Percentiles rank a stretch among this genome's conserved stretches.
phyloP scores from a whole-genome alignment of 108 stramenopile genomes.

The Cyclotella atomus region DNA sequence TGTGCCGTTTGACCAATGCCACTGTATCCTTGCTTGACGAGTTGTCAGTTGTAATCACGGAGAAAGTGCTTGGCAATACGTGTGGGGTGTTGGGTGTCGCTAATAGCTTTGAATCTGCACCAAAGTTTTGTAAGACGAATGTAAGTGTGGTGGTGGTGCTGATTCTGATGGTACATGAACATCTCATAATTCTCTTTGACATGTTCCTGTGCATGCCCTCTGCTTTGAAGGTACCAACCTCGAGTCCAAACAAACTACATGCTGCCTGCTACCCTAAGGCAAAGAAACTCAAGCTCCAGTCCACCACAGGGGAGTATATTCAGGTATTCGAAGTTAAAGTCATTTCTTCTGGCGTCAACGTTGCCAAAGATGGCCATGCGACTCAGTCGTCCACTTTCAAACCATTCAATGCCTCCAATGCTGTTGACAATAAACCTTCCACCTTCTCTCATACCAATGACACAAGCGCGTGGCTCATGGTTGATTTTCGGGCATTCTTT shows the following conservation, averaged over 20 bases:
- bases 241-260: no score
- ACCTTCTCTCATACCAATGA: slow-evolving; percentile 6
- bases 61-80: background rate
- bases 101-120: background rate
- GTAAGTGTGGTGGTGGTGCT: no score
- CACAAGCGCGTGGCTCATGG: background rate
- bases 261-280: background rate
- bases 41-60: background rate
- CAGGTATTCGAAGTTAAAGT: slow-evolving; percentile 7
- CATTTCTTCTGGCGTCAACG: slow-evolving; percentile 5
- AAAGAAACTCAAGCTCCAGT: background rate
- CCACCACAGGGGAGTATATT: background rate
- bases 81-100: background rate
- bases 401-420: background rate
- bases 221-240: no score
- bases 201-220: no score
- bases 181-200: no score
- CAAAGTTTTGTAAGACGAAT: background rate
- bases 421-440: background rate
- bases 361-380: background rate
- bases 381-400: slow-evolving; percentile 3
- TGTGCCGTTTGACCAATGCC: background rate
- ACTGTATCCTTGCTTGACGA: background rate
- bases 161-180: no score
- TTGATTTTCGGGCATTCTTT: background rate